A percentile compares a stretch with the other conserved stretches of the same genome.
Evolutionary conservation across 2,329 filamentous ascomycete species (phyloP).

Genomic region (Coniochaeta sp.): DNA sequence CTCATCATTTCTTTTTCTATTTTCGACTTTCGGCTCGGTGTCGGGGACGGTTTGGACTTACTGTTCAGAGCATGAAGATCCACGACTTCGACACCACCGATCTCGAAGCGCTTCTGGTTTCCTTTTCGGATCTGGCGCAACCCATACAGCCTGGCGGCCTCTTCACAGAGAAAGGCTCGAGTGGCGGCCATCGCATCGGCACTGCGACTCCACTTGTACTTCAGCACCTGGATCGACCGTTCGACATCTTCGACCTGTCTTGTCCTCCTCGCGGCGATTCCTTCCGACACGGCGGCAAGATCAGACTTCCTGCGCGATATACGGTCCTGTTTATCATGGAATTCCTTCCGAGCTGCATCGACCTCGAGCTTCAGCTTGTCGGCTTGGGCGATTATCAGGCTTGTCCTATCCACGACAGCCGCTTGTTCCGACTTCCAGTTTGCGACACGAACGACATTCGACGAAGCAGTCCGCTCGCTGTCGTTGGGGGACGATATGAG

Average conservation of each 20-base stretch:
- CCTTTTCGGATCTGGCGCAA: slow-evolving; percentile 60
- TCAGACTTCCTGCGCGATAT: slow-evolving; percentile 51
- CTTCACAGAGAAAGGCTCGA: slow-evolving; percentile 72
- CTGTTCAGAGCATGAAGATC: slow-evolving; percentile 78
- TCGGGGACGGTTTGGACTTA: slow-evolving; percentile 35
- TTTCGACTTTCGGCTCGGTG: neutral
- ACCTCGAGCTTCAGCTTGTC: slow-evolving; percentile 56
- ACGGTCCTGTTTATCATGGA: slow-evolving; percentile 50
- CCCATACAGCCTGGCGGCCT: slow-evolving; percentile 75
- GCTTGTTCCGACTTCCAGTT: slow-evolving; percentile 40
- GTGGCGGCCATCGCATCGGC: slow-evolving; percentile 70
- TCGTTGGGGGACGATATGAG: slow-evolving; percentile 21
- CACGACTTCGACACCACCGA: slow-evolving; percentile 70
- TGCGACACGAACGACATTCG: slow-evolving; percentile 16
- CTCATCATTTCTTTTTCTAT: neutral
- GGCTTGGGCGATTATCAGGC: slow-evolving; percentile 57
- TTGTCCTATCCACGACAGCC: slow-evolving; percentile 50
- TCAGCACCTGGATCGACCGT: slow-evolving; percentile 56
- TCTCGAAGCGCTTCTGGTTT: slow-evolving; percentile 56
- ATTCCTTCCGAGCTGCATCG: slow-evolving; percentile 50
- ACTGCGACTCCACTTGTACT: slow-evolving; percentile 66
- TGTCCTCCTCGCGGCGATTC: slow-evolving; percentile 46
- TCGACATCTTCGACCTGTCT: slow-evolving; percentile 62
- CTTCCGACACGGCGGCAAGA: slow-evolving; percentile 47
- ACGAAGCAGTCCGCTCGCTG: slow-evolving; percentile 11